These are phyloP conservation scores for Cladosporium sp. DNA, from an alignment of 2,329 filamentous ascomycete genomes.

Conservation along the genomic window DNA sequence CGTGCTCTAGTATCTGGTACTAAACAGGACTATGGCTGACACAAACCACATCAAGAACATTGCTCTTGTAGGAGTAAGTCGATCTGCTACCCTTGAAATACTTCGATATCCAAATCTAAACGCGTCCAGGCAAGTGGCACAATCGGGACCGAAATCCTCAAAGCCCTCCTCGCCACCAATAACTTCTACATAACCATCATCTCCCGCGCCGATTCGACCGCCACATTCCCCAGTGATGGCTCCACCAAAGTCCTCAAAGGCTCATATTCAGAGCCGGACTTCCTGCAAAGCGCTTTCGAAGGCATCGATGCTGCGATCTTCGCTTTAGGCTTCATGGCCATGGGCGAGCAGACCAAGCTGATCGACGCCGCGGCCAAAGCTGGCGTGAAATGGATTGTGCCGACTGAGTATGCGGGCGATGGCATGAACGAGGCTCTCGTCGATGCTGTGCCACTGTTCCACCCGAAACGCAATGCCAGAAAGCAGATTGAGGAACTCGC, in stretches of 20 bases:
- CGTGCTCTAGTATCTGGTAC: too few species aligned
- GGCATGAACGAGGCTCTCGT: slow-evolving; percentile 18
- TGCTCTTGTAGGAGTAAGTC: slow-evolving; percentile 34
- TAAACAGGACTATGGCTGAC: background rate
- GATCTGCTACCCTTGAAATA: background rate
- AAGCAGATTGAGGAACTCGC: slow-evolving; percentile 24
- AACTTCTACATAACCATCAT: slow-evolving; percentile 35
- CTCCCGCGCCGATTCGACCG: slow-evolving; percentile 32
- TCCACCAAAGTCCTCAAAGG: slow-evolving; percentile 24
- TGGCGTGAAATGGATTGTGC: slow-evolving; percentile 26
- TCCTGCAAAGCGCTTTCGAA: slow-evolving; percentile 21
- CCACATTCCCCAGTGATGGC: slow-evolving; percentile 25
- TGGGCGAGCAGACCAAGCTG: slow-evolving; percentile 20
- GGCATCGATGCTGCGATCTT: slow-evolving; percentile 31
- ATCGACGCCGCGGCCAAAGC: slow-evolving; percentile 25
- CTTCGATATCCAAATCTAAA: background rate
- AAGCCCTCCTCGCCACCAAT: slow-evolving; percentile 27
- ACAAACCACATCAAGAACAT: slow-evolving; percentile 30
- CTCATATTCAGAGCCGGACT: slow-evolving; percentile 22
- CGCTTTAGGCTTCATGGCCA: slow-evolving; percentile 25
- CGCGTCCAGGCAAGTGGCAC: slow-evolving; percentile 26
- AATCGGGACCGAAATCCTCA: slow-evolving; percentile 29
- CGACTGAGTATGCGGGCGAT: slow-evolving; percentile 24
- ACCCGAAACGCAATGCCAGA: slow-evolving; percentile 15
- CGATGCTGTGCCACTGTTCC: slow-evolving; percentile 18